Evolutionary conservation across 345 rosid genomes (phyloP).

Genomic region (Hypericum androsaemum): DNA sequence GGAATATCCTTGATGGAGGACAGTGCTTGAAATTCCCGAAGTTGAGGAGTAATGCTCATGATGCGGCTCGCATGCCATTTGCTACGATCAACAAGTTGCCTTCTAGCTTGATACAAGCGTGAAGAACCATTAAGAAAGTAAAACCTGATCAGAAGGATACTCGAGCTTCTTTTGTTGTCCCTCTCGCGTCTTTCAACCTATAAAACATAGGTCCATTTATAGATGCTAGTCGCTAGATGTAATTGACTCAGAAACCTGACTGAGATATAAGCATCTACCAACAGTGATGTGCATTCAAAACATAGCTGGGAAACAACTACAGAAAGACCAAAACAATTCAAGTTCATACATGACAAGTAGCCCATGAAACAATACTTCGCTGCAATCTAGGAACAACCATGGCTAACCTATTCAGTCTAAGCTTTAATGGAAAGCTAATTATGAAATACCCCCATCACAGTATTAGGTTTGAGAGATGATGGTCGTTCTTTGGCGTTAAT

Average conservation of each 20-base stretch:
- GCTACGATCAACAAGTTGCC: conserved; percentile 83
- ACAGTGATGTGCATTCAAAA: too few species aligned
- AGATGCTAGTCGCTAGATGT: neutral
- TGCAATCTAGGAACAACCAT: too few species aligned
- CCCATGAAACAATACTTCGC: too few species aligned
- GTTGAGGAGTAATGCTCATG: conserved; percentile 82
- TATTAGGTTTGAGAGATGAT: too few species aligned
- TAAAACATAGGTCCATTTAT: conserved; percentile 16
- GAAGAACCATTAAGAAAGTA: conserved; percentile 70
- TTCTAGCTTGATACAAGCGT: conserved; percentile 82
- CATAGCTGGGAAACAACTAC: too few species aligned
- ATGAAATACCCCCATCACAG: too few species aligned
- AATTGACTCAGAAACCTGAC: neutral
- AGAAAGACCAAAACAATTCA: too few species aligned
- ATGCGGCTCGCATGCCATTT: conserved; percentile 92
- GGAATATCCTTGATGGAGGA: conserved; percentile 68
- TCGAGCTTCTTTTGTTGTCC: conserved; percentile 60
- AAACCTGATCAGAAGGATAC: conserved; percentile 61
- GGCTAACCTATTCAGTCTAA: too few species aligned
- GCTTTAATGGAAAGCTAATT: too few species aligned
- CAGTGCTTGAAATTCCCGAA: conserved; percentile 91
- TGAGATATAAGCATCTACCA: neutral
- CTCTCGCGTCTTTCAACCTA: conserved; percentile 99
- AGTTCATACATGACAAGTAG: too few species aligned
- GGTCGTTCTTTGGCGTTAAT: too few species aligned